Conservation (phyloP, 2,329 filamentous ascomycete genomes). For the Peltaster fructicola region DNA sequence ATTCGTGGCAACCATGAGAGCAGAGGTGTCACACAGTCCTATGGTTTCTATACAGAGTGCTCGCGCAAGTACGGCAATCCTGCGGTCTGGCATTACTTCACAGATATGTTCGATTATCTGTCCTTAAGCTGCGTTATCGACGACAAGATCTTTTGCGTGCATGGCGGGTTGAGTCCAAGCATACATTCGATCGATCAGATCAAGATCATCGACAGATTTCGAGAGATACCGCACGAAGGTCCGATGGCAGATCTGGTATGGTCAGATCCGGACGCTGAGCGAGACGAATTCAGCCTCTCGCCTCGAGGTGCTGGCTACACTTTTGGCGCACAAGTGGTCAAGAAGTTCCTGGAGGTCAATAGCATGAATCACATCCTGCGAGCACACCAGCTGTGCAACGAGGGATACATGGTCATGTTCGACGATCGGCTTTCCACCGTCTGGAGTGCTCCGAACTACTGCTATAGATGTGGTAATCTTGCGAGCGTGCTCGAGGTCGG, state of each 20-base stretch:
- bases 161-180: conserved; percentile 54
- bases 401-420: conserved; percentile 93
- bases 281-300: conserved; percentile 89
- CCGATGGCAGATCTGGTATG: conserved; percentile 99
- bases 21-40: conserved; percentile 92
- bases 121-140: conserved; percentile 96
- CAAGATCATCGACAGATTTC: conserved; percentile 97
- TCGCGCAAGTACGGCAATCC: conserved; percentile 96
- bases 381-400: conserved; percentile 95
- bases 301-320: conserved; percentile 92
- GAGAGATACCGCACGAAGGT: conserved; percentile 94
- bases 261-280: conserved; percentile 94
- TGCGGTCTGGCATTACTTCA: conserved; percentile 99
- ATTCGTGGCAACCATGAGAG: conserved; percentile 98
- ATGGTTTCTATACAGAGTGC: conserved; percentile 98
- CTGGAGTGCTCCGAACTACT: conserved; percentile 81
- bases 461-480: conserved; percentile 70
- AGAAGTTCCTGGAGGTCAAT: conserved; percentile 95
- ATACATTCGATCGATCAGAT: conserved; percentile 99
- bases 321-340: conserved; percentile 92
- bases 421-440: conserved; percentile 90
- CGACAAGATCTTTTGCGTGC: conserved; percentile 96
- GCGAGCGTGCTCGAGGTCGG: conserved; percentile 93
- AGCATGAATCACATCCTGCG: conserved; percentile 94
- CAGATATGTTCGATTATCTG: conserved; percentile 98